phyloP scores from a whole-genome alignment of 2,329 filamentous ascomycete genomes.

The Fusarium beomiforme region DNA sequence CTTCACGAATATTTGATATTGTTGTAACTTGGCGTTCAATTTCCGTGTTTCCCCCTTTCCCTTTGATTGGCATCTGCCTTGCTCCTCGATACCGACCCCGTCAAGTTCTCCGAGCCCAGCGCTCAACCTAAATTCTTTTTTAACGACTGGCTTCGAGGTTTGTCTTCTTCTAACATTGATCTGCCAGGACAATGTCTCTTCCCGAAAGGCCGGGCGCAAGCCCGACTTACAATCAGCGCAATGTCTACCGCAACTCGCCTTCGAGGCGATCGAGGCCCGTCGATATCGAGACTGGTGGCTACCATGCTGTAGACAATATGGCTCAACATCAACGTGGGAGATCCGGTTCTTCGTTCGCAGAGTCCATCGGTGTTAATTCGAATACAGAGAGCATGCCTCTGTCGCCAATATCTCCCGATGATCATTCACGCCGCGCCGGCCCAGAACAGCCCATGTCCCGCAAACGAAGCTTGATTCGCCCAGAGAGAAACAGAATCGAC shows the following conservation, averaged over 20 bases:
- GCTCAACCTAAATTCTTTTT: conserved; percentile 4
- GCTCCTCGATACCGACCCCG: conserved; percentile 21
- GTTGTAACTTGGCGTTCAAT: conserved; percentile 14
- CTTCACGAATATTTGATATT: conserved; percentile 11
- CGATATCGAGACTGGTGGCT: conserved; percentile 75
- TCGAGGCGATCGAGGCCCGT: conserved; percentile 71
- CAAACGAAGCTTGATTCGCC: conserved; percentile 89
- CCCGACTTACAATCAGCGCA: conserved; percentile 69
- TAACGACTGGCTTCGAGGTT: neutral
- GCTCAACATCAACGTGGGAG: conserved; percentile 64
- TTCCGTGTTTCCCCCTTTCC: conserved; percentile 22
- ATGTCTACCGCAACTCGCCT: conserved; percentile 73
- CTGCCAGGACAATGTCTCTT: conserved; percentile 65
- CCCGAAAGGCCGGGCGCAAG: conserved; percentile 72
- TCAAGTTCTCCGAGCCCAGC: conserved; percentile 19
- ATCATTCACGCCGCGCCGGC: conserved; percentile 45
- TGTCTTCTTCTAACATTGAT: conserved; percentile 33
- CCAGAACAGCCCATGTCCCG: conserved; percentile 60
- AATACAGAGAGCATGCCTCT: conserved; percentile 66
- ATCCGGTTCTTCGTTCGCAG: conserved; percentile 67
- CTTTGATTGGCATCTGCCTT: conserved; percentile 29
- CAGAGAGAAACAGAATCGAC: conserved; percentile 87
- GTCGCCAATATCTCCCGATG: conserved; percentile 54
- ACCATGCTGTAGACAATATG: conserved; percentile 54
- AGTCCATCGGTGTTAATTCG: conserved; percentile 66